Evolutionary conservation across 805 yeast genomes (phyloP), one percentile per base, ranked within the genome.

Genomic region (Kazachstania psychrophila): DNA sequence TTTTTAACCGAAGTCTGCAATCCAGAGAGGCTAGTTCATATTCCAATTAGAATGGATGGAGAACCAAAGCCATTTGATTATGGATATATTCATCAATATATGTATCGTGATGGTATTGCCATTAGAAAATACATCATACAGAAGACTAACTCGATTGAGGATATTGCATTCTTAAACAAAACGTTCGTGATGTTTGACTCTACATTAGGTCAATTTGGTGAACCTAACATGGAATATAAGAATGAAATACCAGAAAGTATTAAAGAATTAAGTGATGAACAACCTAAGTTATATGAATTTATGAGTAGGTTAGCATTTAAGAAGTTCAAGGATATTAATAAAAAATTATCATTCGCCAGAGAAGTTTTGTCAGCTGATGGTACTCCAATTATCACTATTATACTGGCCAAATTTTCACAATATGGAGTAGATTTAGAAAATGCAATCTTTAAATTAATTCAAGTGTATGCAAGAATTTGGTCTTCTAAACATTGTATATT

Each of bases 331-430:
- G 73, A 37, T n/a, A 34, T 38, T 20, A 29, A 37, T 8, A 30
- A 24, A 3, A 37, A 72, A 12, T 47, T 59, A 11, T 62, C 68
- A 0, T 61, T 78, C 25, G 67, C 82, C 9, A 75, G 72, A 35
- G 85, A 75, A 43, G 74, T 82, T 1, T 73, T 80, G 12, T 74
- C 80, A 25, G 65, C 70, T 26, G 94, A 83, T 51, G 94, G 94
- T 11, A 59, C 74, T 0, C 94, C 92, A 1, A 68, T 77, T 15
- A 61, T 82, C 19, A 75, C 79, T 3, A 47, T 80, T 18, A 71
- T 73, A 29, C 65, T 68, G 43, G 49, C 53, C 6, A 56, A 68
- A 14, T 62, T 73, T 26, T 43, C 52, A 26, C 51, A 52, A 5
- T 56, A 53, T 10, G 56, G 55, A 8, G 32, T 54, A 11, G 72